Evolutionary conservation across 1,139 yeast genomes (phyloP), one percentile per base, ranked within the genome.

Genomic region (Suhomyces anneliseae): DNA sequence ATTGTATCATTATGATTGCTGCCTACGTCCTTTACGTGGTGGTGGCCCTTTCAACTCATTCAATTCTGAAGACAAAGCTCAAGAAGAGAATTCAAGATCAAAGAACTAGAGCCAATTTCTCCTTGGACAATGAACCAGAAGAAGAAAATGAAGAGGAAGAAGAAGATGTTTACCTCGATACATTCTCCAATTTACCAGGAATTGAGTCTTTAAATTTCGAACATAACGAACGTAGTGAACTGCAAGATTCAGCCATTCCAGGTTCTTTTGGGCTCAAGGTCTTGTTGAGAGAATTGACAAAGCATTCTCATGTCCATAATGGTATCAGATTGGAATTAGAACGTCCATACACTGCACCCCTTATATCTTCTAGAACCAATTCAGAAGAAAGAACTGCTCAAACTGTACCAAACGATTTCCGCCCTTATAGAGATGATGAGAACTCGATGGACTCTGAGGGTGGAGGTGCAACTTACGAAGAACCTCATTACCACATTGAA

Each of bases 11-110:
- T 6, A 70, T 87, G 66, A 69, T 85, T 2, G 58, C 59, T 0
- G 59, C 82, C 3, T 87, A 87, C 58, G 49, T 75, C 0, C 44
- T 65, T 1, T 87, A 87, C 58, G 90, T 86, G 3, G 43, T 67
- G 0, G 70, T 79, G 36, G 74, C 71, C 7, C 57, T 74, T 10
- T 56, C 62, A 24, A 54, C 57, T 14, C 76, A 72, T 53, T 62
- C 73, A 0, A 45, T 56, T 3, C 54, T 61, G 31, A 63, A 62
- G 48, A 50, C 54, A 9, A 53, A 54, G 32, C 56, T 62, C 2
- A 53, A 56, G 11, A 57, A 53, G 32, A 50, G 54, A 24, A 44
- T 64, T 27, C 54, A 66, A 39, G 65, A 67, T 9, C 60, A 64
- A 37, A 55, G 76, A 34, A 63, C 72, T 7, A 55, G 79, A 45